Percentiles rank a stretch among this genome's conserved stretches.
Evolutionary conservation across 2,329 filamentous ascomycete genomes (phyloP).

Genomic region (Clonostachys rhizophaga): DNA sequence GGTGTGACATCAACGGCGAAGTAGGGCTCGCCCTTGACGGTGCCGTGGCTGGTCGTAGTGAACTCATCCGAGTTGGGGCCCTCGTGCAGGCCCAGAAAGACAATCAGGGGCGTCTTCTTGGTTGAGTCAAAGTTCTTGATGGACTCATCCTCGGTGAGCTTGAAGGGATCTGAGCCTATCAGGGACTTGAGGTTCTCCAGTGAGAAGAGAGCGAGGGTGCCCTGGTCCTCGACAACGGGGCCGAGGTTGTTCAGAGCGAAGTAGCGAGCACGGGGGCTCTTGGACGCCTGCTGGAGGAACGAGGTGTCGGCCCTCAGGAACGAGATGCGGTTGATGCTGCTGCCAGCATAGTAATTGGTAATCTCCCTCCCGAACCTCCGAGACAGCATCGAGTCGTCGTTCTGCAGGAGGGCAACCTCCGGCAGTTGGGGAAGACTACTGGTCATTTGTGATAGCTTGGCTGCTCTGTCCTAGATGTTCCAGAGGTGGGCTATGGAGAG

Average conservation of each 20-base stretch:
- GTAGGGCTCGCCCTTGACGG: slow-evolving; percentile 75
- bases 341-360: slow-evolving; percentile 80
- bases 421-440: slow-evolving; percentile 18
- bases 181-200: slow-evolving; percentile 66
- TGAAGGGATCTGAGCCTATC: slow-evolving; percentile 68
- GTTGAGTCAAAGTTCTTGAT: slow-evolving; percentile 71
- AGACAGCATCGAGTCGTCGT: slow-evolving; percentile 63
- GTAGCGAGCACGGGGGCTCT: slow-evolving; percentile 64
- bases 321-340: slow-evolving; percentile 72
- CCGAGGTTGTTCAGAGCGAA: slow-evolving; percentile 75
- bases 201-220: slow-evolving; percentile 62
- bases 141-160: slow-evolving; percentile 65
- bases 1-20: slow-evolving; percentile 90
- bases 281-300: slow-evolving; percentile 67
- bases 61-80: slow-evolving; percentile 29
- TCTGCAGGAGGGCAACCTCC: slow-evolving; percentile 34
- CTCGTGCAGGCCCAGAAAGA: slow-evolving; percentile 79
- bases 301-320: slow-evolving; percentile 67
- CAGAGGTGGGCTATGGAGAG: too few relatives aligned
- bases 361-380: slow-evolving; percentile 75
- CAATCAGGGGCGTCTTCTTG: slow-evolving; percentile 61
- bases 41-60: slow-evolving; percentile 44
- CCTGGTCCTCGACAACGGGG: slow-evolving; percentile 56
- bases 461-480: too few relatives aligned
- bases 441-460: too few relatives aligned